These are phyloP conservation scores for Ogataea zsoltii DNA, from an alignment of 805 yeast species.

Conservation along the genomic window DNA sequence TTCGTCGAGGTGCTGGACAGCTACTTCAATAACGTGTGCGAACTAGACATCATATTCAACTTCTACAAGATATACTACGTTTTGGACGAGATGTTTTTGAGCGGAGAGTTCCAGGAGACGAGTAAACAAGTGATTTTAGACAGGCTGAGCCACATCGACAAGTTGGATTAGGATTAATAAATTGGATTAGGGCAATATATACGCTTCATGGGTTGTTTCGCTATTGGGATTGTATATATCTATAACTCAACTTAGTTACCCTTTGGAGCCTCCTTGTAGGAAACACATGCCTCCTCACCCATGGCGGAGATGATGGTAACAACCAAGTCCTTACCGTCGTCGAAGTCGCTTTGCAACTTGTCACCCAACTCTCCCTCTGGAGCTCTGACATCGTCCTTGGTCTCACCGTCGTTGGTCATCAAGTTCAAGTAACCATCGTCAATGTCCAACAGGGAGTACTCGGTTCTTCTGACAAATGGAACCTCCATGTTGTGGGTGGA, in stretches of 20 bases:
- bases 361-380: conserved; percentile 99
- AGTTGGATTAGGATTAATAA: conserved; percentile 47
- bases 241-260: conserved; percentile 29
- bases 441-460: conserved; percentile 95
- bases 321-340: conserved; percentile 96
- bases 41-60: conserved; percentile 88
- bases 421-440: conserved; percentile 97
- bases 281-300: conserved; percentile 99
- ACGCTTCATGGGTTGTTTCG: conserved; percentile 5
- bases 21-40: conserved; percentile 89
- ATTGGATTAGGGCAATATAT: background rate
- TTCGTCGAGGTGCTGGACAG: conserved; percentile 86
- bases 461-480: conserved; percentile 94
- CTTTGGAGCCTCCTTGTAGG: conserved; percentile 98
- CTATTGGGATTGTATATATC: conserved; percentile 12
- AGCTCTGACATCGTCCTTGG: conserved; percentile 98
- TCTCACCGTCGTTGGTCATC: conserved; percentile 96
- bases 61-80: conserved; percentile 81
- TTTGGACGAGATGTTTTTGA: conserved; percentile 83
- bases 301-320: conserved; percentile 97
- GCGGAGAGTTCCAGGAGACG: conserved; percentile 89
- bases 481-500: conserved; percentile 99
- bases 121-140: conserved; percentile 67
- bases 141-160: conserved; percentile 64
- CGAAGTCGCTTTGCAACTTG: conserved; percentile 86